phyloP scores from a whole-genome alignment of 305 asterid species.

The Fraxinus greggii region DNA sequence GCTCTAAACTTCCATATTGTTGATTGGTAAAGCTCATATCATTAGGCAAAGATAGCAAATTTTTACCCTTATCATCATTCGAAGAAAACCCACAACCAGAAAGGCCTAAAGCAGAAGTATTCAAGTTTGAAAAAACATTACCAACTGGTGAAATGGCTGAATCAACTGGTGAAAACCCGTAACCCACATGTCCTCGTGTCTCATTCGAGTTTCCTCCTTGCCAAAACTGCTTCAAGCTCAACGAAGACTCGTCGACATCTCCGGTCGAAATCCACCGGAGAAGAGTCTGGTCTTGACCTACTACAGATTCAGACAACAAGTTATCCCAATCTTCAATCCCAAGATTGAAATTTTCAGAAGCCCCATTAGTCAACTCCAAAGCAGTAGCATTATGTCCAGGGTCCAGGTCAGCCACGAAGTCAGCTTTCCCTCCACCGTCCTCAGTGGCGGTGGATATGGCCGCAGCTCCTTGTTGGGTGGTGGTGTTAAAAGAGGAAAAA shows the following conservation, averaged over 20 bases:
- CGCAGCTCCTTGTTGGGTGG: slow-evolving; percentile 13
- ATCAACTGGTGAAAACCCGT: slow-evolving; percentile 21
- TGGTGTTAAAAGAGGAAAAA: slow-evolving; percentile 33
- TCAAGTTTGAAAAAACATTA: slow-evolving; percentile 26
- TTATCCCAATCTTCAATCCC: slow-evolving; percentile 48
- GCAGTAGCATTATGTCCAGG: slow-evolving; percentile 26
- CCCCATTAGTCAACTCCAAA: slow-evolving; percentile 30
- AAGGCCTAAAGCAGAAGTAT: slow-evolving; percentile 21
- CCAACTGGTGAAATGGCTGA: slow-evolving; percentile 15
- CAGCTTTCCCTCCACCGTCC: slow-evolving; percentile 29
- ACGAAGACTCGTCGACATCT: slow-evolving; percentile 31
- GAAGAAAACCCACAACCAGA: slow-evolving; percentile 29
- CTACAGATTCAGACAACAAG: slow-evolving; percentile 37
- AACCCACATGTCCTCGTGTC: slow-evolving; percentile 27
- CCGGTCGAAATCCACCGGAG: slow-evolving; percentile 35
- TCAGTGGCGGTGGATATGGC: slow-evolving; percentile 7
- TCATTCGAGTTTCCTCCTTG: slow-evolving; percentile 27
- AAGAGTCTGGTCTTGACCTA: slow-evolving; percentile 34
- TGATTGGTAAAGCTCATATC: slow-evolving; percentile 10
- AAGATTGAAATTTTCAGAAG: slow-evolving; percentile 35
- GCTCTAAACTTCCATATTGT: slow-evolving; percentile 25
- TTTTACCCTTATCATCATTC: background rate
- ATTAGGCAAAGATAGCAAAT: slow-evolving; percentile 14
- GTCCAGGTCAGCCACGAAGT: slow-evolving; percentile 28
- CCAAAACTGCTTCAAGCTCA: slow-evolving; percentile 35